Conservation (phyloP, 202 grass and related monocot species). For the Saccharum hybrid region DNA sequence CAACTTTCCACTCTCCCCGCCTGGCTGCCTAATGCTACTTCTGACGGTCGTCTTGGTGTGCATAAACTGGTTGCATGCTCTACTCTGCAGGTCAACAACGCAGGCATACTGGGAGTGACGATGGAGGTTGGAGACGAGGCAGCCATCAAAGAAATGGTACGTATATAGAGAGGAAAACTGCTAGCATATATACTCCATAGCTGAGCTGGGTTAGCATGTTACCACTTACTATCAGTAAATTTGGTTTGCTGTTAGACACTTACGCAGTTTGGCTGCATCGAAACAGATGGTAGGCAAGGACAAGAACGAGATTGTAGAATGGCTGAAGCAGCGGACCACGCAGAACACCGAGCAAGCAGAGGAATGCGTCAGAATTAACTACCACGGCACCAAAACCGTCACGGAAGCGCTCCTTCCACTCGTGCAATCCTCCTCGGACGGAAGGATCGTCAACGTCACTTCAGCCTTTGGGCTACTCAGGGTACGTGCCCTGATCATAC, state of each 20-base stretch:
- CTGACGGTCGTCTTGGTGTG: background rate
- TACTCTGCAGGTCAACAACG: constrained; percentile 45
- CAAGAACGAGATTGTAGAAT: constrained; percentile 18
- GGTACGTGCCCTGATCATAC: background rate
- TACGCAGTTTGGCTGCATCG: background rate
- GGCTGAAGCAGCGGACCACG: constrained; percentile 17
- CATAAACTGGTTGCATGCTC: background rate
- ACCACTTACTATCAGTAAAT: no score
- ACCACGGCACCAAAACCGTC: constrained; percentile 54
- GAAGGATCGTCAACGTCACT: constrained; percentile 53
- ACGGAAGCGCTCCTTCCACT: constrained; percentile 56
- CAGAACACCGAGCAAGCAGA: constrained; percentile 48
- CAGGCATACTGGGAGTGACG: constrained; percentile 21
- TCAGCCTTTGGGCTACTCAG: constrained; percentile 37
- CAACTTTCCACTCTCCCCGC: background rate
- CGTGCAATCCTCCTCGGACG: constrained; percentile 40
- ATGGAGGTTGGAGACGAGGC: constrained; percentile 12
- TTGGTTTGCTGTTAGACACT: background rate
- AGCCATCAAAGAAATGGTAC: constrained; percentile 28
- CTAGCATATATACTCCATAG: background rate
- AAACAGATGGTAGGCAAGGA: constrained; percentile 19
- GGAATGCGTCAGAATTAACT: constrained; percentile 54
- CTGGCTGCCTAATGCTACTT: background rate
- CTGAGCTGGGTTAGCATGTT: background rate
- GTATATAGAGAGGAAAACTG: background rate